Base-by-base conservation (phyloP, 2,329 filamentous ascomycete species). In the Berkeleyomyces rouxiae region DNA sequence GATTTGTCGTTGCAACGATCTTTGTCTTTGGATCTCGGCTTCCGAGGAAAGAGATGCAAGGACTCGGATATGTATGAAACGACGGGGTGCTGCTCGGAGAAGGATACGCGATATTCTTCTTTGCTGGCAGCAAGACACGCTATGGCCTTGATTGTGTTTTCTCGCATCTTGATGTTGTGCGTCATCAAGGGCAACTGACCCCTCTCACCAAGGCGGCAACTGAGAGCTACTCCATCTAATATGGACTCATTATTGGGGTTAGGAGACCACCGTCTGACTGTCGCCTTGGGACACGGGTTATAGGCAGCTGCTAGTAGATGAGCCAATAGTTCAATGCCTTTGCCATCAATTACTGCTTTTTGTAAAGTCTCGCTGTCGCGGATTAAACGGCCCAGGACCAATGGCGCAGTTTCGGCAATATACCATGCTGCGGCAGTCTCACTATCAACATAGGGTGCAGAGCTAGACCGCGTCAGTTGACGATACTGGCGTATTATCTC, bases 11-110 rank as follows among this genome's bases (percentile, higher is more conserved):
- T 74, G 10, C 70, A 61, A 47, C 74, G 72, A 42, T 80, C 76
- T 66, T 76, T 78, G 43, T 80, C 76, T 66, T 76, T 78, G 9
- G 70, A 65, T 16, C 70, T 72, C 0, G 80, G 79, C 66, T 79
- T 81, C 39, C 74, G 71, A n/a, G 79, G 79, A 39, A 81, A 84
- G 61, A 75, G 73, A 1, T 70, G 73, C 53, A 97, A 79, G 0
- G 90, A 93, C 68, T 95, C 88, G 49, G 95, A 86, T 60, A 97
- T 85, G 70, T 87, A 90, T 0, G 84, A 80, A 53, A 95, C 79
- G 59, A 88, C 82, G 11, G 53, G 37, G n/a, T 90, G 89, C 68
- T 88, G 83, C 33, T 91, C 86, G 61, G 93, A 87, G 57, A 97
- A 81, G 0, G 81, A 79, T 70, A 95, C 95, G 51, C 91, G 81